Base-by-base conservation (phyloP, 2,329 filamentous ascomycete genomes). In the Neocucurbitaria cava region DNA sequence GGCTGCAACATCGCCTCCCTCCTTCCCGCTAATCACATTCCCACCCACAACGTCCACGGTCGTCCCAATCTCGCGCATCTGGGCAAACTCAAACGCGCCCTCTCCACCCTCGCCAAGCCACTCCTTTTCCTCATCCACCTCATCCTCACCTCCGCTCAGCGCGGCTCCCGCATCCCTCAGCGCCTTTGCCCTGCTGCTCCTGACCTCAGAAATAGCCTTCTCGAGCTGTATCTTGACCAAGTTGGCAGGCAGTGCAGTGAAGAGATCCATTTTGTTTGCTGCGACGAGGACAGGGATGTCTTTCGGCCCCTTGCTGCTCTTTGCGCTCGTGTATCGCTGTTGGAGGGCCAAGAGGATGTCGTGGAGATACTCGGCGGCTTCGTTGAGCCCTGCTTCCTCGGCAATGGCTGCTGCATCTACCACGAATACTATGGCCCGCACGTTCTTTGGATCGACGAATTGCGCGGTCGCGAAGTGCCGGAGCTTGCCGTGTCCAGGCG, bases 251-350 rank as follows among this genome's bases (percentile, higher is more conserved):
- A 97, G 79, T 7, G 94, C 92, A 0, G 95, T 97, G 74, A 99
- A 99, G 1, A 99, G 82, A 74, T 99, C 95, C 72, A 92, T 85
- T 82, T 99, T 99, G 78, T 98, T 99, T 49, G 92, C 93, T 1
- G 92, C 93, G 30, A 99, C 81, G 31, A 99, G 82, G 7, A 99
- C 83, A 0, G 90, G 87, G 8, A 95, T 82, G 20, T 85, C 81
- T 20, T 81, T 77, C 0, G 85, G 83, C 0, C 80, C 81, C 65
- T 86, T 88, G 41, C 82, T 80, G 1, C 82, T 82, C 59, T 83
- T 87, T 35, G 78, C 75, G 56, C 77, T 77, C 26, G 85, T 83
- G 44, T 87, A 84, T 42, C 88, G 84, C 76, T 88, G 90, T 79
- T 98, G 95, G 54, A 99, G 81, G 3, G 85, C 74, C 3, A 98